Evolutionary conservation across 208 protist species (phyloP).

Genomic region (Acanthamoeba healyi): DNA sequence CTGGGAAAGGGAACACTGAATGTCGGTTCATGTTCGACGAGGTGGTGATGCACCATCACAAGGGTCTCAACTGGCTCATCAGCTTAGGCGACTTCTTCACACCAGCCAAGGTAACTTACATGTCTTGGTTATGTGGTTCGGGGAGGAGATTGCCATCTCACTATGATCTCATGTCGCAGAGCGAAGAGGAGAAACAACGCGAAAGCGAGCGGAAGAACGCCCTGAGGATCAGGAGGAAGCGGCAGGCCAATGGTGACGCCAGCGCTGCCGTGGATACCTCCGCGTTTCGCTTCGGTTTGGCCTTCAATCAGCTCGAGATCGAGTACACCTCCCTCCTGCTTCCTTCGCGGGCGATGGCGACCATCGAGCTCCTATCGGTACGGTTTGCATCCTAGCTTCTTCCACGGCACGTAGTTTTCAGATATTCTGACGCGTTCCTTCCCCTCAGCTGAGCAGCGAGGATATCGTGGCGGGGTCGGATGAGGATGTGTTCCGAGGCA

Average conservation of each 20-base stretch:
- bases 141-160: too few species aligned
- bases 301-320: slow-evolving; percentile 30
- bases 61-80: slow-evolving; percentile 67
- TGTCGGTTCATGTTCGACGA: slow-evolving; percentile 47
- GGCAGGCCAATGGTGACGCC: not conserved
- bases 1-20: not conserved
- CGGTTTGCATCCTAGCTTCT: not conserved
- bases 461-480: not conserved
- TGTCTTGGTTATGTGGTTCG: not conserved
- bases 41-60: slow-evolving; percentile 49
- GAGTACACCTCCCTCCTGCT: slow-evolving; percentile 32
- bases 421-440: not conserved
- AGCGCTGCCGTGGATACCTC: not conserved
- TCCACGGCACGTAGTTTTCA: not conserved
- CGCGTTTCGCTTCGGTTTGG: not conserved
- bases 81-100: slow-evolving; percentile 36
- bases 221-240: not conserved
- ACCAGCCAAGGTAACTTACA: not conserved
- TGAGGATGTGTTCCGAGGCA: slow-evolving; percentile 9
- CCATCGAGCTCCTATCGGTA: slow-evolving; percentile 37
- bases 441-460: slow-evolving; percentile 5
- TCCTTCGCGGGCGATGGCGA: not conserved
- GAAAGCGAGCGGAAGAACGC: not conserved
- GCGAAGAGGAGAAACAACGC: not conserved
- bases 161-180: not conserved